These are phyloP conservation scores for Keithomyces neogunnii DNA, from an alignment of 2,329 filamentous ascomycete species.

Conservation along the genomic window DNA sequence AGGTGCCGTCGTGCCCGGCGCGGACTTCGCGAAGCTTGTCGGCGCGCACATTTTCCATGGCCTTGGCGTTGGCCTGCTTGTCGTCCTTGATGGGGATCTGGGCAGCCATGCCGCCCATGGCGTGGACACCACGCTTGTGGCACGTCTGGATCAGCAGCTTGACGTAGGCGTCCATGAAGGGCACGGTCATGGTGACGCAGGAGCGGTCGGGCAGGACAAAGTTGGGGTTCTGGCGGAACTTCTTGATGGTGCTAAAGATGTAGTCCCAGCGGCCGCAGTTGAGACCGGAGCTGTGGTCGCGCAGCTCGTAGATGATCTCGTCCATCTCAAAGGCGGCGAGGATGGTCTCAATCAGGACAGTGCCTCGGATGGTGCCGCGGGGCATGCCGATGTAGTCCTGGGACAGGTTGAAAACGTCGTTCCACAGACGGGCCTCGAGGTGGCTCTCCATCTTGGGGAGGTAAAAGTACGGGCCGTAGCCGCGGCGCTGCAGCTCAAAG, in stretches of 20 bases:
- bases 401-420: slow-evolving; percentile 91
- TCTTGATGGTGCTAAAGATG: slow-evolving; percentile 99
- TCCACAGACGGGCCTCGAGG: slow-evolving; percentile 95
- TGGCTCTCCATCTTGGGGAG: slow-evolving; percentile 97
- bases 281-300: slow-evolving; percentile 89
- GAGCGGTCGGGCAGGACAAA: slow-evolving; percentile 91
- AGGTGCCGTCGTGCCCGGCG: slow-evolving; percentile 91
- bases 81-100: slow-evolving; percentile 99
- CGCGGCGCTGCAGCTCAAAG: slow-evolving; percentile 73
- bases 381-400: slow-evolving; percentile 89
- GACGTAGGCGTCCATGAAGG: slow-evolving; percentile 96
- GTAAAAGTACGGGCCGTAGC: slow-evolving; percentile 93
- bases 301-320: slow-evolving; percentile 98
- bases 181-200: slow-evolving; percentile 91
- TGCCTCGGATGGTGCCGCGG: slow-evolving; percentile 87
- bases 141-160: slow-evolving; percentile 97
- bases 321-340: slow-evolving; percentile 99
- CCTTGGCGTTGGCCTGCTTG: slow-evolving; percentile 79
- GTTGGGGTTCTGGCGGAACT: slow-evolving; percentile 89
- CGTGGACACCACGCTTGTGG: slow-evolving; percentile 93
- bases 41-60: slow-evolving; percentile 85
- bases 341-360: slow-evolving; percentile 96
- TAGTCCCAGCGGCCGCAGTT: slow-evolving; percentile 99
- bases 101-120: slow-evolving; percentile 97
- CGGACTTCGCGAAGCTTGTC: slow-evolving; percentile 96